These are phyloP conservation scores for Dicorynia guianensis DNA, from an alignment of 306 rosid species.

Conservation along the genomic window DNA sequence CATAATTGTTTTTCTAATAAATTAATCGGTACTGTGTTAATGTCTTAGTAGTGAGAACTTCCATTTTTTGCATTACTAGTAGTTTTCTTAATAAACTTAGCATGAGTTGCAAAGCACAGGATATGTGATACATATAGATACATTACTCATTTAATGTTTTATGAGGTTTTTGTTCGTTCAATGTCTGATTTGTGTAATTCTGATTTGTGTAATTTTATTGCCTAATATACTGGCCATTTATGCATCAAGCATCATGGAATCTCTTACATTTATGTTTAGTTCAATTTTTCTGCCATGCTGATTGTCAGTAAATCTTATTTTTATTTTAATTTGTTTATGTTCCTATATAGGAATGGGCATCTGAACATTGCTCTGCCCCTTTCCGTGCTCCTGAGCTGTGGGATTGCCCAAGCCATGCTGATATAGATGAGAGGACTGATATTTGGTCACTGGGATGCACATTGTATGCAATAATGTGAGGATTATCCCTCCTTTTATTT, in stretches of 20 bases:
- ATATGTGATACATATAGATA: conserved; percentile 2
- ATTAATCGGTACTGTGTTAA: background rate
- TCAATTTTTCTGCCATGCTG: conserved; percentile 32
- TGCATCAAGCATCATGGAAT: conserved; percentile 6
- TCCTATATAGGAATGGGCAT: conserved; percentile 90
- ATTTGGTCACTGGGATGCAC: conserved; percentile 99
- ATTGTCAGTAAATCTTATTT: background rate
- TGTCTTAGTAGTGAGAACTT: background rate
- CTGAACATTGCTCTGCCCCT: conserved; percentile 98
- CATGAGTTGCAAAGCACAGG: background rate
- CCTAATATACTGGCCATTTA: conserved; percentile 23
- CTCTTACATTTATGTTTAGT: background rate
- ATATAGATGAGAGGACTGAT: conserved; percentile 96
- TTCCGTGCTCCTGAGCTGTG: conserved; percentile 98
- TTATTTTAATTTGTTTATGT: conserved; percentile 12
- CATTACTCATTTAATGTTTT: conserved; percentile 8
- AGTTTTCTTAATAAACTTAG: conserved; percentile 8
- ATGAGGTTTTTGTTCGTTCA: conserved; percentile 32
- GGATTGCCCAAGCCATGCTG: conserved; percentile 94
- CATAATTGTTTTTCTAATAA: background rate
- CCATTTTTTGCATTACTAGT: conserved; percentile 7
- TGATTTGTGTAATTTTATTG: conserved; percentile 21
- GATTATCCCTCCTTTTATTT: conserved; percentile 27
- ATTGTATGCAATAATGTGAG: conserved; percentile 95
- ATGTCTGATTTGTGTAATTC: no score